These are phyloP conservation scores for Rubia tinctorum DNA, from an alignment of 305 asterid genomes.

Conservation along the genomic window DNA sequence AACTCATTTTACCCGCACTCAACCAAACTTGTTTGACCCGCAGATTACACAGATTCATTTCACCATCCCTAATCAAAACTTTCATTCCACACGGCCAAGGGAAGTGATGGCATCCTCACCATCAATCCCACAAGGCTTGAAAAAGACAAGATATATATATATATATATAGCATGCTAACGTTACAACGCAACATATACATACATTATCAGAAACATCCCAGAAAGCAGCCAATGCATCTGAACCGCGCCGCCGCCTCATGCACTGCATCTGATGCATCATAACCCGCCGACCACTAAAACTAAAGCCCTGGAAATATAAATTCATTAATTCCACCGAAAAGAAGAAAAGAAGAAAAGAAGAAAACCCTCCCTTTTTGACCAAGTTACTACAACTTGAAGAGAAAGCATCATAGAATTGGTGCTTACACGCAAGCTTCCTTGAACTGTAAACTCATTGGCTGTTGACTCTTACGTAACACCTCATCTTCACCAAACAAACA, in stretches of 20 bases:
- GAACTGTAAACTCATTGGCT: constrained; percentile 25
- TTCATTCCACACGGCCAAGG: neutral
- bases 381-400: constrained; percentile 25
- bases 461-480: constrained; percentile 23
- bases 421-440: too few relatives aligned
- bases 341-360: constrained; percentile 16
- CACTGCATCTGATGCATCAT: too few relatives aligned
- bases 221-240: too few relatives aligned
- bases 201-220: constrained; percentile 11
- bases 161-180: too few relatives aligned
- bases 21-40: too few relatives aligned
- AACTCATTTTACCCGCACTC: too few relatives aligned
- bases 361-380: constrained; percentile 28
- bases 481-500: too few relatives aligned
- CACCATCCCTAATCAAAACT: too few relatives aligned
- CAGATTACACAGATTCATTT: too few relatives aligned
- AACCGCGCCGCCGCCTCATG: neutral
- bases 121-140: neutral
- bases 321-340: constrained; percentile 55
- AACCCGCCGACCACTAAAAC: constrained; percentile 19
- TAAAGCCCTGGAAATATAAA: neutral
- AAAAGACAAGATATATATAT: constrained; percentile 4
- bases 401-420: too few relatives aligned
- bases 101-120: neutral
- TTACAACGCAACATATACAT: neutral